A percentile compares a stretch with the other conserved stretches of the same genome.
Conservation (phyloP, 306 rosid species). For the Trichosanthes truncata region DNA sequence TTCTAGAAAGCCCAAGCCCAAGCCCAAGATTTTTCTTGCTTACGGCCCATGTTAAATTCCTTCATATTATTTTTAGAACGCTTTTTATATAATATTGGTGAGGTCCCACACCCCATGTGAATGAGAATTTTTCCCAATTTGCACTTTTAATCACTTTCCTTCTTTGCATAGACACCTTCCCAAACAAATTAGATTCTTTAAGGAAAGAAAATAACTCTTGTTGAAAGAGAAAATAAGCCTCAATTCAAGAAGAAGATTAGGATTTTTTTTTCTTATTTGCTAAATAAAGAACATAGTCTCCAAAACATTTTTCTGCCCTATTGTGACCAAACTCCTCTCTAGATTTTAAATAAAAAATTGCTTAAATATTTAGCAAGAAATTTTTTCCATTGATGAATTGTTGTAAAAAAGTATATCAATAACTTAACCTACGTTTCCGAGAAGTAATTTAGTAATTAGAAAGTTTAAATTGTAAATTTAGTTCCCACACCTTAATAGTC, state of each 20-base stretch:
- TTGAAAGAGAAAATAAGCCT: not conserved
- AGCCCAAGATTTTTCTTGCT: not conserved
- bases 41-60: not conserved
- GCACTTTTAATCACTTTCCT: not conserved
- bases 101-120: not conserved
- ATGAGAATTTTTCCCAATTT: not conserved
- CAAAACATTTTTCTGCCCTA: not conserved
- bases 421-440: no score
- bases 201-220: not conserved
- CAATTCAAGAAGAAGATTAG: not conserved
- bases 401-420: no score
- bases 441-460: no score
- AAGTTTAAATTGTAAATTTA: no score
- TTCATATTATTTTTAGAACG: not conserved
- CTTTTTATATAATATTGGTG: not conserved
- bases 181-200: not conserved
- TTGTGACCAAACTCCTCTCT: not conserved
- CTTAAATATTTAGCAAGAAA: not conserved
- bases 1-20: no score
- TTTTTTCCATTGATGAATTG: not conserved
- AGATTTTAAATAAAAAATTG: not conserved
- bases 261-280: not conserved
- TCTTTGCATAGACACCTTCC: not conserved
- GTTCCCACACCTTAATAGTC: no score
- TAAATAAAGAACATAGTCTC: not conserved